Percentiles rank a stretch among this genome's conserved stretches.
phyloP scores from a whole-genome alignment of 2,329 filamentous ascomycete species.

The Simplicillium aogashimaense region DNA sequence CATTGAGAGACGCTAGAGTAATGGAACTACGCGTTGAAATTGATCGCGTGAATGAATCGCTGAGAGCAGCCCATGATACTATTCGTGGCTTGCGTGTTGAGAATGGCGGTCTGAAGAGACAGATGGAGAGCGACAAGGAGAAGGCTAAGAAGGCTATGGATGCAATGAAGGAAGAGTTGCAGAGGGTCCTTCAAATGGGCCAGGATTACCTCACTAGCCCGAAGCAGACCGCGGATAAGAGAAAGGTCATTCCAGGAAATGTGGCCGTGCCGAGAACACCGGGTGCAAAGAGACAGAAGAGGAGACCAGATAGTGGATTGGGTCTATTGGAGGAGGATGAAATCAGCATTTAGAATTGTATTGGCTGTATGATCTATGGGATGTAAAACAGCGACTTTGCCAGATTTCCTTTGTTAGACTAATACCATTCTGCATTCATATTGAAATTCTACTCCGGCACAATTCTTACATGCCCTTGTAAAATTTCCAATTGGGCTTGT shows the following conservation, averaged over 20 bases:
- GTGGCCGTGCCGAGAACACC: neutral
- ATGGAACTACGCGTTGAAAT: conserved; percentile 38
- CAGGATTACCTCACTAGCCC: conserved; percentile 29
- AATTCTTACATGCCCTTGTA: too few relatives aligned
- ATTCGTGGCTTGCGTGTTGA: conserved; percentile 35
- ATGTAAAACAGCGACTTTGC: too few relatives aligned
- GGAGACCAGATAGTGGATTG: conserved; percentile 36
- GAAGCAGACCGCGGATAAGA: conserved; percentile 8
- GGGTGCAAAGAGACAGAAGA: conserved; percentile 2
- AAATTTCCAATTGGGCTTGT: conserved; percentile 33
- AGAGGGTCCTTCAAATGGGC: conserved; percentile 35
- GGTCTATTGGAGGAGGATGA: conserved; percentile 46
- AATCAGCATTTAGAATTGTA: conserved; percentile 11
- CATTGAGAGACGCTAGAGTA: conserved; percentile 39
- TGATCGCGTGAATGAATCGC: conserved; percentile 31
- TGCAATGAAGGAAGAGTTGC: conserved; percentile 40
- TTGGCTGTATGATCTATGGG: neutral
- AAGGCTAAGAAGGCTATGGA: conserved; percentile 35
- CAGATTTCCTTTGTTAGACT: too few relatives aligned
- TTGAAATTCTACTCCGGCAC: too few relatives aligned
- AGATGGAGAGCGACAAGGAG: conserved; percentile 25
- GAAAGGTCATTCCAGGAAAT: neutral
- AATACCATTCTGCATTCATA: too few relatives aligned
- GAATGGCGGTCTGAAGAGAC: conserved; percentile 26
- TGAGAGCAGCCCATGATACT: conserved; percentile 36